phyloP scores from a whole-genome alignment of 352 stramenopile genomes.

The Pythium plurisporium region DNA sequence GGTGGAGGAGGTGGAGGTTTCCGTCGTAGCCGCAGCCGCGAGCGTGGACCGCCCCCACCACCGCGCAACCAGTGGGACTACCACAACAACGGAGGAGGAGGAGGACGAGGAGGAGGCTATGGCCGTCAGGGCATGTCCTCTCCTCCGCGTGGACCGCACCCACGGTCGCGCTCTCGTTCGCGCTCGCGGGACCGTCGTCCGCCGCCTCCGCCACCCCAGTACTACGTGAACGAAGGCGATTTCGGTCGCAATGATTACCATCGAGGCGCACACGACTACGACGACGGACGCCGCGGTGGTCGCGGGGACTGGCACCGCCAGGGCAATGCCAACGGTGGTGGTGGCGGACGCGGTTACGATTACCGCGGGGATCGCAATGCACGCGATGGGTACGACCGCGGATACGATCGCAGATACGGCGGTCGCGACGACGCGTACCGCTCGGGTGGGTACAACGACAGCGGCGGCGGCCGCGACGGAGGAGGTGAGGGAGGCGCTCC shows the following conservation, averaged over 20 bases:
- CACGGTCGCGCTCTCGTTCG: conserved; percentile 18
- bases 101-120: not conserved
- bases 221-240: conserved; percentile 10
- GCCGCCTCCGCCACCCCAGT: not conserved
- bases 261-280: conserved; percentile 8
- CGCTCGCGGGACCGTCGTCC: conserved; percentile 19
- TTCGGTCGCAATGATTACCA: conserved; percentile 15
- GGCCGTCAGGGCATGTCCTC: conserved; percentile 6
- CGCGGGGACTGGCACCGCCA: conserved; percentile 9
- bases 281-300: not conserved
- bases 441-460: not conserved
- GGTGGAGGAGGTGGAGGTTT: not conserved
- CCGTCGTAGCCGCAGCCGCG: conserved; percentile 17
- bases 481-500: too few species aligned
- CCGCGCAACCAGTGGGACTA: conserved; percentile 2
- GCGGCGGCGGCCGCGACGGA: too few species aligned
- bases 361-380: conserved; percentile 13
- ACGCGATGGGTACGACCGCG: conserved; percentile 2
- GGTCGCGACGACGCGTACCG: conserved; percentile 11
- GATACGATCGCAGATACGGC: not conserved
- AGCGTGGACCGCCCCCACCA: conserved; percentile 2
- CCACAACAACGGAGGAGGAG: not conserved
- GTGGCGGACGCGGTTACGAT: conserved; percentile 7
- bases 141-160: not conserved
- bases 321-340: not conserved